A percentile compares a stretch with the other conserved stretches of the same genome.
These are phyloP conservation scores for Draba incana DNA, from an alignment of 345 rosid genomes.

Conservation along the genomic window DNA sequence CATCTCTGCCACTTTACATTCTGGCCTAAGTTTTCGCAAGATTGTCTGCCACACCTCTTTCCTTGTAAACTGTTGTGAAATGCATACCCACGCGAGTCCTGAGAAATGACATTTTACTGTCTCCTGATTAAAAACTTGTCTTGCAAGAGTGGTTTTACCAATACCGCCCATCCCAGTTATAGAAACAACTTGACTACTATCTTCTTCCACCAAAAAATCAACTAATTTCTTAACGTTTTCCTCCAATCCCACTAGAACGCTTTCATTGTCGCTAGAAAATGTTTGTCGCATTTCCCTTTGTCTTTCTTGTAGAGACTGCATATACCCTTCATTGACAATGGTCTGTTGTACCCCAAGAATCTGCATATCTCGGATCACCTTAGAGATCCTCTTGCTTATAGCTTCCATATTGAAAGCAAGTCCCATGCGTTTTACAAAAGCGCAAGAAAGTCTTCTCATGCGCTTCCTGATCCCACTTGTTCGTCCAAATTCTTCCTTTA, in stretches of 20 bases:
- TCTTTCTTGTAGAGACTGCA: background rate
- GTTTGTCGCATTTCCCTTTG: background rate
- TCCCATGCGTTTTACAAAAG: background rate
- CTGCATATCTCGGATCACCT: background rate
- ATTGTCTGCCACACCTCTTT: conserved; percentile 43
- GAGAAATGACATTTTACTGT: conserved; percentile 30
- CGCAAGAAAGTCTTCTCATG: background rate
- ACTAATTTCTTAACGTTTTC: conserved; percentile 30
- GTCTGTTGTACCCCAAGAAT: conserved; percentile 7
- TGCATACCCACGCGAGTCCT: conserved; percentile 43
- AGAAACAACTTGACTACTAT: conserved; percentile 35
- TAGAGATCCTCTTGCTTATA: conserved; percentile 24
- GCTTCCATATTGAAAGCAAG: background rate
- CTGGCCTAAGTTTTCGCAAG: conserved; percentile 20
- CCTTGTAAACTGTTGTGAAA: conserved; percentile 42
- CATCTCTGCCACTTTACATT: conserved; percentile 26
- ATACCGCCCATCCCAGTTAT: conserved; percentile 60
- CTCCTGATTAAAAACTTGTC: conserved; percentile 33
- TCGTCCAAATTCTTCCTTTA: background rate
- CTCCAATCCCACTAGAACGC: conserved; percentile 45
- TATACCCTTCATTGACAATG: background rate
- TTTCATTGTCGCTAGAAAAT: conserved; percentile 36
- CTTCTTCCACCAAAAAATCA: conserved; percentile 17
- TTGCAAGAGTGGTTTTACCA: conserved; percentile 57
- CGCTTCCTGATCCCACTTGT: background rate